A percentile compares a stretch with the other conserved stretches of the same genome.
phyloP scores from a whole-genome alignment of 768 basidiomycete genomes.

The Coprinopsis marcescibilis region DNA sequence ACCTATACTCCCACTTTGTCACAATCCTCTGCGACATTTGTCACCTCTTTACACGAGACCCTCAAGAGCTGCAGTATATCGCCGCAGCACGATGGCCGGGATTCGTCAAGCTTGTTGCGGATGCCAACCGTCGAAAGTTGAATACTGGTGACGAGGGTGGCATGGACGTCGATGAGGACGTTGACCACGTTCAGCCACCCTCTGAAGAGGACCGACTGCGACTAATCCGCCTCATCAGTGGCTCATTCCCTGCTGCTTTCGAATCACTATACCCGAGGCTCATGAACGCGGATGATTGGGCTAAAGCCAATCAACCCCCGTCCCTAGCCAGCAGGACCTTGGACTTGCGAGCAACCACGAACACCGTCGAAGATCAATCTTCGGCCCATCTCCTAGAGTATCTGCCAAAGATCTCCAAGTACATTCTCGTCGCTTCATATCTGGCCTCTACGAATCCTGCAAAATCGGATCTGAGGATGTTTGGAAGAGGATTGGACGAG shows the following conservation, averaged over 20 bases:
- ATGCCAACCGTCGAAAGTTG: constrained; percentile 30
- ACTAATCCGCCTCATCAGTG: constrained; percentile 55
- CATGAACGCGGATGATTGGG: constrained; percentile 62
- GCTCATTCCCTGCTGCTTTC: constrained; percentile 55
- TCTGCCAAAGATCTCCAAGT: constrained; percentile 67
- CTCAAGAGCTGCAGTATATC: constrained; percentile 67
- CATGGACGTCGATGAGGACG: constrained; percentile 20
- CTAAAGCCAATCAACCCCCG: constrained; percentile 40
- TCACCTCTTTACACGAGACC: constrained; percentile 59
- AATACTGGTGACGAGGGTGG: constrained; percentile 18
- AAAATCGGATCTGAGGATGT: constrained; percentile 76
- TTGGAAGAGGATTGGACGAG: constrained; percentile 69
- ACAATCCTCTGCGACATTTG: constrained; percentile 55
- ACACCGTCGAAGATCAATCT: constrained; percentile 3
- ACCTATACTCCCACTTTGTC: constrained; percentile 61
- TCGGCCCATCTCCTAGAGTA: neutral
- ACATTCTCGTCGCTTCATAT: constrained; percentile 70
- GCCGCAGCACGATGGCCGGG: constrained; percentile 78
- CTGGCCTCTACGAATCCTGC: constrained; percentile 82
- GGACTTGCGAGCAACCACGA: neutral
- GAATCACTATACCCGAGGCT: constrained; percentile 65
- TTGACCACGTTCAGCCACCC: constrained; percentile 28
- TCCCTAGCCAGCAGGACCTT: no score
- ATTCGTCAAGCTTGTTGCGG: constrained; percentile 64
- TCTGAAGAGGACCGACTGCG: constrained; percentile 61